Percentiles rank a stretch among this genome's conserved stretches.
phyloP scores from a whole-genome alignment of 148 eudicot species.

The Chenopodium suecicum region DNA sequence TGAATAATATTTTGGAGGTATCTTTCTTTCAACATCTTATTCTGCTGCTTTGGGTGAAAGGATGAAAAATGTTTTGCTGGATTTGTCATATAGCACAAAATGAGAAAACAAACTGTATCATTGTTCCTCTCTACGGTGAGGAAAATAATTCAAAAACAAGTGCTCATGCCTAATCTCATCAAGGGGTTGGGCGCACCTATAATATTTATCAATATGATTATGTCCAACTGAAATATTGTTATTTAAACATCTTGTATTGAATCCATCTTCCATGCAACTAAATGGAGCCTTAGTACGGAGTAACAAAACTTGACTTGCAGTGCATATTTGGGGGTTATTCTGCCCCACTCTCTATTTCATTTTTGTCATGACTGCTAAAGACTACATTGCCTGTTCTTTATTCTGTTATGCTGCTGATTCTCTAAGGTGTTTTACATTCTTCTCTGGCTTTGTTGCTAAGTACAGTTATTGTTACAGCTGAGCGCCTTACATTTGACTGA shows the following conservation, averaged over 20 bases:
- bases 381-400: background rate
- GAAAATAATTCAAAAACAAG: background rate
- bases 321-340: background rate
- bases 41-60: background rate
- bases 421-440: background rate
- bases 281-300: background rate
- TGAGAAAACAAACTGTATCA: background rate
- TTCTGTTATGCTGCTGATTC: background rate
- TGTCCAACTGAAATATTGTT: background rate
- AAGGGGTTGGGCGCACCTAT: no score
- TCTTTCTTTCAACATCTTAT: constrained; percentile 3
- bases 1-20: constrained; percentile 60
- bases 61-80: background rate
- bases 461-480: background rate
- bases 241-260: background rate
- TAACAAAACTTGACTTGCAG: background rate
- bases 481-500: background rate
- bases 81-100: background rate
- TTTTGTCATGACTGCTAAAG: background rate
- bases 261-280: background rate
- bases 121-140: background rate
- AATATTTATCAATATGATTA: background rate
- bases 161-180: background rate
- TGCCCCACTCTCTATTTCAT: background rate
- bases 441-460: no score